Evolutionary conservation across 2,329 filamentous ascomycete genomes (phyloP).

Genomic region (Podosphaera aphanis): DNA sequence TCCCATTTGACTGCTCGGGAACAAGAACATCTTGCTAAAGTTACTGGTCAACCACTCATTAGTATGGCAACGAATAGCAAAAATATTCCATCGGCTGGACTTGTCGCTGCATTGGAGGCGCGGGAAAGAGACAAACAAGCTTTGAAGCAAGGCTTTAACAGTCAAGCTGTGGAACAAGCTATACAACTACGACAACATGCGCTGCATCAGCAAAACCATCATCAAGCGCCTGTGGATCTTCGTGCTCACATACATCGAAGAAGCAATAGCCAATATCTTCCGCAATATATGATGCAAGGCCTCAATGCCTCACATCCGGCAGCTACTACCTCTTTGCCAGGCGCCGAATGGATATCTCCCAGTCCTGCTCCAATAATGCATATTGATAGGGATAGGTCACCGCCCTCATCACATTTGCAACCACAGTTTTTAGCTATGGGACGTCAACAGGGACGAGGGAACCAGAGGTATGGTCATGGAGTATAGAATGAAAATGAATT

Average conservation of each 20-base stretch:
- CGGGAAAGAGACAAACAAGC: constrained; percentile 57
- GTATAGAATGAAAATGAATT: background rate
- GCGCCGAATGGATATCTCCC: constrained; percentile 16
- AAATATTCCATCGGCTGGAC: constrained; percentile 29
- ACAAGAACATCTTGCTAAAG: constrained; percentile 66
- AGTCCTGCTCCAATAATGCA: background rate
- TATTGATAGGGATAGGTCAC: constrained; percentile 4
- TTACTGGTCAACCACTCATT: constrained; percentile 56
- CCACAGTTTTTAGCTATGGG: constrained; percentile 7
- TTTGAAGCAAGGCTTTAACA: constrained; percentile 44
- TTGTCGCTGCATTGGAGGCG: constrained; percentile 59
- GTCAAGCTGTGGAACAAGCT: constrained; percentile 48
- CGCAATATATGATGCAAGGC: constrained; percentile 11
- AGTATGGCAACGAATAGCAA: constrained; percentile 24
- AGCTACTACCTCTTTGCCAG: constrained; percentile 15
- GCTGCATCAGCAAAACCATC: constrained; percentile 9
- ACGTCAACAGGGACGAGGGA: constrained; percentile 5
- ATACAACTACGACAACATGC: constrained; percentile 39
- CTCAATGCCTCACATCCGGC: constrained; percentile 14
- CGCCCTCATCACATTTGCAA: constrained; percentile 6
- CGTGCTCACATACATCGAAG: constrained; percentile 8
- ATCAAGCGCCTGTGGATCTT: constrained; percentile 6
- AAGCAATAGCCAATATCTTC: constrained; percentile 9
- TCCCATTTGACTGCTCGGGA: constrained; percentile 58
- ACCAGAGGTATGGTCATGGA: constrained; percentile 6